phyloP scores from a whole-genome alignment of 495 filamentous ascomycete genomes.

The Zalerion maritima region DNA sequence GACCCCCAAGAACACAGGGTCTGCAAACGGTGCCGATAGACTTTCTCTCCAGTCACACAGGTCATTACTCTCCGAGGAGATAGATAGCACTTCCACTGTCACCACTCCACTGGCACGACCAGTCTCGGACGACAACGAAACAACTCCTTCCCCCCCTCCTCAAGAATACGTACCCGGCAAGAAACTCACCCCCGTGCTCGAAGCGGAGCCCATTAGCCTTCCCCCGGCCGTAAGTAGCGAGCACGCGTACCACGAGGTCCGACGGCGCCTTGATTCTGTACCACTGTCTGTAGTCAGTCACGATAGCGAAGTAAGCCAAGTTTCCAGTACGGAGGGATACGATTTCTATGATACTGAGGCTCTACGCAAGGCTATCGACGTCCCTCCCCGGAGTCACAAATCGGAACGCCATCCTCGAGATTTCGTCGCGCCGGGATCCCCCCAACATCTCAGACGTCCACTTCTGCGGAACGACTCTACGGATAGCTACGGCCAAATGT shows the following conservation, averaged over 20 bases:
- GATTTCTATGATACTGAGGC: slow-evolving; percentile 42
- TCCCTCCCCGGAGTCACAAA: slow-evolving; percentile 8
- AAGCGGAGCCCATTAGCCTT: slow-evolving; percentile 26
- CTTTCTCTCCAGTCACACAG: slow-evolving; percentile 11
- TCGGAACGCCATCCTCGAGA: slow-evolving; percentile 8
- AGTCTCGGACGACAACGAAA: slow-evolving; percentile 29
- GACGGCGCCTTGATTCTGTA: slow-evolving; percentile 28
- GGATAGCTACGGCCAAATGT: slow-evolving; percentile 63
- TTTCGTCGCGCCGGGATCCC: slow-evolving; percentile 13
- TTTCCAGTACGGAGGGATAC: slow-evolving; percentile 37
- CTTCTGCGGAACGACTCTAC: slow-evolving; percentile 56
- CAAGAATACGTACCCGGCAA: slow-evolving; percentile 9
- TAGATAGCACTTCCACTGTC: slow-evolving; percentile 62
- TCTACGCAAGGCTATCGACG: slow-evolving; percentile 27
- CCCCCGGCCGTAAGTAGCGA: slow-evolving; percentile 15
- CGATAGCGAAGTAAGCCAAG: slow-evolving; percentile 24
- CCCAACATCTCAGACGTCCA: slow-evolving; percentile 15
- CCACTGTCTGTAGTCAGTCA: slow-evolving; percentile 27
- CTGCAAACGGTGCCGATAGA: slow-evolving; percentile 13
- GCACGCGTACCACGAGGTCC: slow-evolving; percentile 10
- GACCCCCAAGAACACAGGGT: slow-evolving; percentile 22
- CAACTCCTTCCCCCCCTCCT: slow-evolving; percentile 8
- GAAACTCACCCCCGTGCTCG: slow-evolving; percentile 24
- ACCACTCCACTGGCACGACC: slow-evolving; percentile 66
- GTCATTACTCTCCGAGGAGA: slow-evolving; percentile 34